These are phyloP conservation scores for Amanita pseudoporphyria DNA, from an alignment of 768 basidiomycete genomes.

Conservation along the genomic window DNA sequence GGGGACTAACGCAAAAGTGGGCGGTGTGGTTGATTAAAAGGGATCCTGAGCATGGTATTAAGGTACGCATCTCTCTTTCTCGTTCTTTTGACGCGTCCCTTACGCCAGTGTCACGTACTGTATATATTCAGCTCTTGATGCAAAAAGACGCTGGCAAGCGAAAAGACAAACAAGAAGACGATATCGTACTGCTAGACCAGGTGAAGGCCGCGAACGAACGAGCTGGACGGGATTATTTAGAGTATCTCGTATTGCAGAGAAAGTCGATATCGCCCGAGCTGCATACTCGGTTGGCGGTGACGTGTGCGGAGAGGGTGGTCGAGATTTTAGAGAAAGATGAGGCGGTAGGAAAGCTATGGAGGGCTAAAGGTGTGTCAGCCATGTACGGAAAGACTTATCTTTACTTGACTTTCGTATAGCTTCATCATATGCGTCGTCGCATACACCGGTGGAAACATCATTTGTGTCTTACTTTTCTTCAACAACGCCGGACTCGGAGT, in stretches of 20 bases:
- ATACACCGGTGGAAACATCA: slow-evolving; percentile 14
- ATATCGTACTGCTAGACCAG: slow-evolving; percentile 44
- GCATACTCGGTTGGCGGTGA: slow-evolving; percentile 55
- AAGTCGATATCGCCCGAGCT: slow-evolving; percentile 49
- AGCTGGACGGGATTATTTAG: slow-evolving; percentile 66
- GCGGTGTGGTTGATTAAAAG: slow-evolving; percentile 70
- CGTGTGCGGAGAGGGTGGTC: slow-evolving; percentile 47
- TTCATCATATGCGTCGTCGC: slow-evolving; percentile 35
- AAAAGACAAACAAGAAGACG: slow-evolving; percentile 51
- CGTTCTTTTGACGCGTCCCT: background rate
- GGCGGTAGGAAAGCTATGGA: slow-evolving; percentile 53
- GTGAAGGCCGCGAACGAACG: slow-evolving; percentile 45
- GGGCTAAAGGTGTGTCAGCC: slow-evolving; percentile 46
- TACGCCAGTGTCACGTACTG: background rate
- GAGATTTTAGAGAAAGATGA: slow-evolving; percentile 40
- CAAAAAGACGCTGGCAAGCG: slow-evolving; percentile 45
- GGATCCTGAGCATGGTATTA: slow-evolving; percentile 61
- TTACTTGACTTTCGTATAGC: slow-evolving; percentile 21
- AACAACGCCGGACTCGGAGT: slow-evolving; percentile 72
- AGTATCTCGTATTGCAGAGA: slow-evolving; percentile 68
- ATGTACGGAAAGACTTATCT: background rate
- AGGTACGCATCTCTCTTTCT: slow-evolving; percentile 30
- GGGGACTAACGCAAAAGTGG: slow-evolving; percentile 59
- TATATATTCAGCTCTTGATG: slow-evolving; percentile 26
- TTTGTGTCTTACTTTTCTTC: slow-evolving; percentile 72